Evolutionary conservation across 768 basidiomycete genomes (phyloP).

Genomic region (Ramaria sp.): DNA sequence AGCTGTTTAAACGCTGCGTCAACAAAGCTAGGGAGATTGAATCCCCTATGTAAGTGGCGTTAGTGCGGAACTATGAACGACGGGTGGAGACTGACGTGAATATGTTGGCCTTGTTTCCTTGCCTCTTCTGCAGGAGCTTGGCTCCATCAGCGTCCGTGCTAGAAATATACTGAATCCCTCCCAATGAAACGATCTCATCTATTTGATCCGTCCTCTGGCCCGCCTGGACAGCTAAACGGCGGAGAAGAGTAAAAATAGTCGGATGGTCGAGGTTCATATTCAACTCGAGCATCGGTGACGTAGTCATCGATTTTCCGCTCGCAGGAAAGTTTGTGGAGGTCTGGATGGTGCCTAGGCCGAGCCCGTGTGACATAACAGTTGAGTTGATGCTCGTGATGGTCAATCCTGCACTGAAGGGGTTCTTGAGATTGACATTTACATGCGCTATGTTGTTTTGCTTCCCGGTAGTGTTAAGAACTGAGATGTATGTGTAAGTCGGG

Average conservation of each 20-base stretch:
- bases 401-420: slow-evolving; percentile 57
- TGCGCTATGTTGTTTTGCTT: slow-evolving; percentile 52
- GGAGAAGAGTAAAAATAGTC: slow-evolving; percentile 59
- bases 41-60: slow-evolving; percentile 31
- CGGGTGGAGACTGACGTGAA: slow-evolving; percentile 37
- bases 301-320: slow-evolving; percentile 41
- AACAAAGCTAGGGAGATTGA: slow-evolving; percentile 52
- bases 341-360: slow-evolving; percentile 51
- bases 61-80: background rate
- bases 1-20: slow-evolving; percentile 57
- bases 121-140: slow-evolving; percentile 12
- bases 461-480: slow-evolving; percentile 51
- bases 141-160: slow-evolving; percentile 25
- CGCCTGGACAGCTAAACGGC: slow-evolving; percentile 54
- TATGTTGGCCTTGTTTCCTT: slow-evolving; percentile 31
- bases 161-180: slow-evolving; percentile 50
- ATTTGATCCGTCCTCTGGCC: slow-evolving; percentile 49
- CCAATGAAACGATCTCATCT: slow-evolving; percentile 54
- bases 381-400: slow-evolving; percentile 48
- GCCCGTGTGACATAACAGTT: slow-evolving; percentile 50
- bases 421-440: slow-evolving; percentile 48
- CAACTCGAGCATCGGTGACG: slow-evolving; percentile 47
- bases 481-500: background rate
- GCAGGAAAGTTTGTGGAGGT: slow-evolving; percentile 40
- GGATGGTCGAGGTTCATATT: slow-evolving; percentile 60